Evolutionary conservation across 73 alveolate genomes (phyloP).

Genomic region (Tetrahymena borealis): DNA sequence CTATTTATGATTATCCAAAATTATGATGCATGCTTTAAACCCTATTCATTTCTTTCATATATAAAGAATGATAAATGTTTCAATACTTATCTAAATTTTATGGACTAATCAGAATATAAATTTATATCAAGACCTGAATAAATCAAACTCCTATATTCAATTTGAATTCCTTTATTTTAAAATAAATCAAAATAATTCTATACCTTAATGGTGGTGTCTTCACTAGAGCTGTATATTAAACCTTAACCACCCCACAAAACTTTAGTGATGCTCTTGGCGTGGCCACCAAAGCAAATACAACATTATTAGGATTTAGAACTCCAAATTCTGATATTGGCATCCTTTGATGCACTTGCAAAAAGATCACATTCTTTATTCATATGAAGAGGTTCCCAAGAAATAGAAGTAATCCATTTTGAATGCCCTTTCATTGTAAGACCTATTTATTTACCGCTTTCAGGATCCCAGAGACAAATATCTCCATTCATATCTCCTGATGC

Average conservation of each 20-base stretch:
- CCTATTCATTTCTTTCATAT: no score
- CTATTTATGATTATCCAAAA: no score
- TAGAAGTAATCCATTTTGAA: slow-evolving; percentile 88
- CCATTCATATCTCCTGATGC: slow-evolving; percentile 92
- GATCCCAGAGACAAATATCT: slow-evolving; percentile 79
- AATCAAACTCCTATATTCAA: no score
- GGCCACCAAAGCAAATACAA: slow-evolving; percentile 71
- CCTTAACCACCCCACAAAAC: slow-evolving; percentile 96
- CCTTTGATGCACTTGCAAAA: slow-evolving; percentile 80
- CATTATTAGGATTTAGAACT: slow-evolving; percentile 72
- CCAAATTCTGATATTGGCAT: slow-evolving; percentile 90
- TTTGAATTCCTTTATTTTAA: slow-evolving; percentile 45
- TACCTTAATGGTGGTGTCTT: slow-evolving; percentile 89
- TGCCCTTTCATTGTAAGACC: slow-evolving; percentile 86
- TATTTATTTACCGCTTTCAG: slow-evolving; percentile 60
- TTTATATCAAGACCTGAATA: no score
- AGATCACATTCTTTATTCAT: slow-evolving; percentile 66
- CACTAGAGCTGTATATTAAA: slow-evolving; percentile 88
- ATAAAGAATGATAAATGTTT: no score
- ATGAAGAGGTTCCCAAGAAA: slow-evolving; percentile 97
- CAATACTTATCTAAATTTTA: no score
- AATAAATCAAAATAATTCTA: neutral
- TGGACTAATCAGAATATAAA: no score
- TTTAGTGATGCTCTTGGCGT: slow-evolving; percentile 93
- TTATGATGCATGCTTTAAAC: no score